Evolutionary conservation across 768 basidiomycete species (phyloP).

Genomic region (Neoboletus brunneissimus): DNA sequence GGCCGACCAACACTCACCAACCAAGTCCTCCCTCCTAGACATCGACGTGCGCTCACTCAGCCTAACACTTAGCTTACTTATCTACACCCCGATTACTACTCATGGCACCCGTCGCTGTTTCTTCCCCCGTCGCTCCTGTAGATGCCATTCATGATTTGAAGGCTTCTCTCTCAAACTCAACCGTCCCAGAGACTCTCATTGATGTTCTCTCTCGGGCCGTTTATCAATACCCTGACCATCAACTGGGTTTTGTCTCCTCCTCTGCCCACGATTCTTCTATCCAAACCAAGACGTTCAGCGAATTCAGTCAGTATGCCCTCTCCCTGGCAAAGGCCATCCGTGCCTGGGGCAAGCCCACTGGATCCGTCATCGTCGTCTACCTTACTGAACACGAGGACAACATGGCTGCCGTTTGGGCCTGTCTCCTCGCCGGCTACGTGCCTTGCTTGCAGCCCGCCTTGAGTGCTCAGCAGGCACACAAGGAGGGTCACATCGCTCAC

Average conservation of each 20-base stretch:
- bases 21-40: constrained; percentile 1
- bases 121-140: constrained; percentile 8
- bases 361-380: constrained; percentile 29
- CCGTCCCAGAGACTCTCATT: constrained; percentile 17
- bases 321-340: constrained; percentile 23
- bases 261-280: constrained; percentile 28
- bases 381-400: constrained; percentile 33
- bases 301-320: constrained; percentile 16
- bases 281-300: constrained; percentile 23
- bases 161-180: constrained; percentile 8
- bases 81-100: not conserved
- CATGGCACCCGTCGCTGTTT: constrained; percentile 18
- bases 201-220: constrained; percentile 24
- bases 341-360: constrained; percentile 24
- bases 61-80: not conserved
- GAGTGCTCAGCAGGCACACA: constrained; percentile 28
- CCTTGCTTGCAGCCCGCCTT: constrained; percentile 34
- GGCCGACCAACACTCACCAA: constrained; percentile 3
- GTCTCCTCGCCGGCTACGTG: constrained; percentile 29
- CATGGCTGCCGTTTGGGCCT: constrained; percentile 23
- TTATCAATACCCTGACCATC: constrained; percentile 20
- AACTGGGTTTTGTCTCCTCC: constrained; percentile 29
- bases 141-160: constrained; percentile 13
- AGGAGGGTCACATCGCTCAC: constrained; percentile 23
- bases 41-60: not conserved